Conservation (phyloP, 1,284 basidiomycete species). For the Vanrija humicola region DNA sequence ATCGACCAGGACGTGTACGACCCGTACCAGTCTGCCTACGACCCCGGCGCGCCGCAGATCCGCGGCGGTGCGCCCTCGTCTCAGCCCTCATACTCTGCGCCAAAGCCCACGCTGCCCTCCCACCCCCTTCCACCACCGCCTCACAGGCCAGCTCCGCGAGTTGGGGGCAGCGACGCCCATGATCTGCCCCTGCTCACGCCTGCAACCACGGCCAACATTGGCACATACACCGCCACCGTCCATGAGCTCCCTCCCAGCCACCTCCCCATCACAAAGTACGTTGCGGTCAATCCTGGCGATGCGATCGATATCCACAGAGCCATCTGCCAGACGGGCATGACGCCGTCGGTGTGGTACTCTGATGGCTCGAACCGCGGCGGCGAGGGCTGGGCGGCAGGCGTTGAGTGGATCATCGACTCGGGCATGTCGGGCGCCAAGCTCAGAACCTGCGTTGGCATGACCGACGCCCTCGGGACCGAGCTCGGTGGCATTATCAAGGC, state of each 20-base stretch:
- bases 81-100: not conserved
- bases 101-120: not conserved
- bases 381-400: constrained; percentile 46
- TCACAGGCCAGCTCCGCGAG: not conserved
- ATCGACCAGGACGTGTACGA: constrained; percentile 37
- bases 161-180: not conserved
- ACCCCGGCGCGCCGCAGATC: constrained; percentile 19
- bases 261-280: constrained; percentile 44
- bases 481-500: constrained; percentile 45
- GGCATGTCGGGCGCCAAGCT: constrained; percentile 41
- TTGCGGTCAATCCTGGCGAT: constrained; percentile 36
- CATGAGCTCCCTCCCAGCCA: constrained; percentile 37
- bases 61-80: not conserved
- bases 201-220: constrained; percentile 25
- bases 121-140: constrained; percentile 2
- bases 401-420: constrained; percentile 43
- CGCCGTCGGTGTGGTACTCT: constrained; percentile 42
- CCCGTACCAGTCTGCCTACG: constrained; percentile 35
- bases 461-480: constrained; percentile 43
- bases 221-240: constrained; percentile 27
- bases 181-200: constrained; percentile 33
- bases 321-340: constrained; percentile 24
- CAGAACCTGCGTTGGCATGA: constrained; percentile 34
- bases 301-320: constrained; percentile 42
- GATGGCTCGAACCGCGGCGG: constrained; percentile 44